Percentiles rank a stretch among this genome's conserved stretches.
Evolutionary conservation across 495 filamentous ascomycete species (phyloP).

Genomic region (Penicillium soppii): DNA sequence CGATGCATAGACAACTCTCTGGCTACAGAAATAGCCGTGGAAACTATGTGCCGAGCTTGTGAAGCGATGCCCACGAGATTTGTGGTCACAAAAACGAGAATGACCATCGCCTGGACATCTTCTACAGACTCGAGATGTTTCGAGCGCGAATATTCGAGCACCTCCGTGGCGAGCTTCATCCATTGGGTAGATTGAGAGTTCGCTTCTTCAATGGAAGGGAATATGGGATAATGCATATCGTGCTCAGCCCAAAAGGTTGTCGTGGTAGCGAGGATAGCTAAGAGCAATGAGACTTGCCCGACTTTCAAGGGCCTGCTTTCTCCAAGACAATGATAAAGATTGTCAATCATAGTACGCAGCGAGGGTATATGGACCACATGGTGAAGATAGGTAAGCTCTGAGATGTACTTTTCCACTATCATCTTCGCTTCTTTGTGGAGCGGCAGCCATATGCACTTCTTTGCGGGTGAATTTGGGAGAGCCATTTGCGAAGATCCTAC

Average conservation of each 20-base stretch:
- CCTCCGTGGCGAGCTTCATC: conserved; percentile 34
- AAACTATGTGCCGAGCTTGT: conserved; percentile 31
- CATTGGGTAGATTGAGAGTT: conserved; percentile 30
- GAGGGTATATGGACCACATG: conserved; percentile 42
- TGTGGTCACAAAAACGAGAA: conserved; percentile 36
- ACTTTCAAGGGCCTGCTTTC: conserved; percentile 21
- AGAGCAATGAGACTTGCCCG: conserved; percentile 39
- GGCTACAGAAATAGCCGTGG: conserved; percentile 29
- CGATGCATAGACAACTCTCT: conserved; percentile 43
- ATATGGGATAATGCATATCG: conserved; percentile 21
- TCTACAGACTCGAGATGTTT: conserved; percentile 34
- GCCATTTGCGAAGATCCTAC: background rate
- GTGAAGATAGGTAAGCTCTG: conserved; percentile 39
- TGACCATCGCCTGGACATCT: conserved; percentile 42
- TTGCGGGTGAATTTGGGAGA: background rate
- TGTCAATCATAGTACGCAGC: conserved; percentile 30
- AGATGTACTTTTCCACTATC: conserved; percentile 41
- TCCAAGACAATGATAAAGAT: conserved; percentile 32
- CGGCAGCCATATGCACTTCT: conserved; percentile 40
- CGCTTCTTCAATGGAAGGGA: conserved; percentile 32
- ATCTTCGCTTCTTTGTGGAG: conserved; percentile 34
- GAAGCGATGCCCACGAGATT: conserved; percentile 42
- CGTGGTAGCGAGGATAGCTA: conserved; percentile 44
- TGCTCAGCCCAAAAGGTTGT: conserved; percentile 38
- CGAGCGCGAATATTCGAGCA: conserved; percentile 36